Evolutionary conservation across 495 filamentous ascomycete species (phyloP).

Genomic region (Darksidea phi): DNA sequence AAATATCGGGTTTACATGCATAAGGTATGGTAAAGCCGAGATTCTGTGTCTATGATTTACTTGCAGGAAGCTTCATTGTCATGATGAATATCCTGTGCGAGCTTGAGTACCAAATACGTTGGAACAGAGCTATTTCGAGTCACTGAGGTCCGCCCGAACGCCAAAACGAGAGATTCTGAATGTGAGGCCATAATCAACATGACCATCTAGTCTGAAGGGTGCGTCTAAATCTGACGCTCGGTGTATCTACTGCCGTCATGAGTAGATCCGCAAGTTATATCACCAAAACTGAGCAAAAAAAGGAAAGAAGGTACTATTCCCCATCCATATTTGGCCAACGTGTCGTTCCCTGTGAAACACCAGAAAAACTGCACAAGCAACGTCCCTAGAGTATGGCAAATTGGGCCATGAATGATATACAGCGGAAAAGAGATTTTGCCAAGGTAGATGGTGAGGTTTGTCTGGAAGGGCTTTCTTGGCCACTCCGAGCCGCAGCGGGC

Average conservation of each 20-base stretch:
- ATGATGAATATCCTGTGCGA: too few relatives aligned
- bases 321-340: conserved; percentile 52
- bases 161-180: not conserved
- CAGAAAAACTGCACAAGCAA: conserved; percentile 51
- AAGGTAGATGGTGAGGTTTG: conserved; percentile 45
- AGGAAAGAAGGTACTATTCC: conserved; percentile 53
- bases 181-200: not conserved
- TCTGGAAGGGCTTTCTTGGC: conserved; percentile 24
- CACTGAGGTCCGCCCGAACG: not conserved
- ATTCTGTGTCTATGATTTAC: too few relatives aligned
- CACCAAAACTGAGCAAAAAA: conserved; percentile 47
- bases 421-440: conserved; percentile 53
- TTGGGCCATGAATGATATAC: conserved; percentile 56
- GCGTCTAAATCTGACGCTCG: conserved; percentile 56
- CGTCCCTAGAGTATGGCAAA: conserved; percentile 49
- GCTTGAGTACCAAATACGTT: too few relatives aligned
- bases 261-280: conserved; percentile 61
- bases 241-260: conserved; percentile 59
- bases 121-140: too few relatives aligned
- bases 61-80: too few relatives aligned
- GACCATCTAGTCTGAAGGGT: conserved; percentile 50
- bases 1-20: too few relatives aligned
- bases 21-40: too few relatives aligned
- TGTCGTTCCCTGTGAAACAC: conserved; percentile 54
- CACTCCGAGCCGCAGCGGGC: conserved; percentile 4